These are phyloP conservation scores for Pichia manshurica DNA, from an alignment of 805 yeast genomes.

Conservation along the genomic window DNA sequence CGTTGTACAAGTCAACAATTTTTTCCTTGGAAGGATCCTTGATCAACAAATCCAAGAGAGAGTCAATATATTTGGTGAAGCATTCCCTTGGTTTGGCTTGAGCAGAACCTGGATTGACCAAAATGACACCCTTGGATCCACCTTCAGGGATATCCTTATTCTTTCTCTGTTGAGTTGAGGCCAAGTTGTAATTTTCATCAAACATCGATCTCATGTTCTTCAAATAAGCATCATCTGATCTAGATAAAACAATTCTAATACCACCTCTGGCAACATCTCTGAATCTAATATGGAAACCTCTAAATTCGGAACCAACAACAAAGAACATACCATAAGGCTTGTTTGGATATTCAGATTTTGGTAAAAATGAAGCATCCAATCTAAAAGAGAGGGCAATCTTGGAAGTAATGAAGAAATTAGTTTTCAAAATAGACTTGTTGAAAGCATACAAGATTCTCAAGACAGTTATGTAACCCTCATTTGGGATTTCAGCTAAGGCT, in stretches of 20 bases:
- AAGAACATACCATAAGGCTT: constrained; percentile 93
- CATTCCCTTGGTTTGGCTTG: constrained; percentile 79
- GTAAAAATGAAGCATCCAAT: constrained; percentile 80
- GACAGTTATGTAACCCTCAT: constrained; percentile 72
- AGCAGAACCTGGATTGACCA: constrained; percentile 64
- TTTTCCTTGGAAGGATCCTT: constrained; percentile 69
- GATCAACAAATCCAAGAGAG: constrained; percentile 79
- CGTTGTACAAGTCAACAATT: constrained; percentile 76
- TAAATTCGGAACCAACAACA: constrained; percentile 91
- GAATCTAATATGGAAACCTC: constrained; percentile 96
- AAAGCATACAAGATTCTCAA: constrained; percentile 70
- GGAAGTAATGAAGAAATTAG: constrained; percentile 89
- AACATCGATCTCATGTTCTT: constrained; percentile 82
- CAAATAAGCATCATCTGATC: constrained; percentile 78
- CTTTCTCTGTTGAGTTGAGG: constrained; percentile 92
- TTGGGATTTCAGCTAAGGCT: constrained; percentile 65
- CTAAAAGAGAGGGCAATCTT: constrained; percentile 94
- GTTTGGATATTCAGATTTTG: constrained; percentile 82
- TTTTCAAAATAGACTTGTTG: constrained; percentile 83
- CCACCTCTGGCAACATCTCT: constrained; percentile 98
- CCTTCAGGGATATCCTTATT: constrained; percentile 99
- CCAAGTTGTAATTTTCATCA: constrained; percentile 94
- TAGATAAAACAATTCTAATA: constrained; percentile 86
- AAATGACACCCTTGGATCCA: constrained; percentile 95
- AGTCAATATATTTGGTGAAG: constrained; percentile 87